Percentiles rank a stretch among this genome's conserved stretches.
Conservation (phyloP, 495 filamentous ascomycete genomes). For the Sphaerosporella brunnea region DNA sequence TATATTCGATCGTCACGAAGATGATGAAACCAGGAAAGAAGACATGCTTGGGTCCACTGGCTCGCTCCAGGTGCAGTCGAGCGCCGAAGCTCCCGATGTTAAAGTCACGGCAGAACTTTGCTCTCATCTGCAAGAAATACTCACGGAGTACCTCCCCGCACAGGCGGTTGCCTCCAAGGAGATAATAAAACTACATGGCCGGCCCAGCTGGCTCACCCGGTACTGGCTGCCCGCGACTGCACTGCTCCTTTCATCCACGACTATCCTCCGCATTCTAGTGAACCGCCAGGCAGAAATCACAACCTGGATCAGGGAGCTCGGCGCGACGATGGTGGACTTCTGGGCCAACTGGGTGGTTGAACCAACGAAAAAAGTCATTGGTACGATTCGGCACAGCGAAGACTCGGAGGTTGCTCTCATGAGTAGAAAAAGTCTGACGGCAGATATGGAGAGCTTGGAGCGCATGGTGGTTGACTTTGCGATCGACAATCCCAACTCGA, state of each 20-base stretch:
- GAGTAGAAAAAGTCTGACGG: conserved; percentile 74
- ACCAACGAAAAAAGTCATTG: conserved; percentile 61
- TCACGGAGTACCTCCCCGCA: conserved; percentile 40
- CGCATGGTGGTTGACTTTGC: conserved; percentile 97
- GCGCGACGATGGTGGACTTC: conserved; percentile 65
- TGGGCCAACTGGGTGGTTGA: conserved; percentile 91
- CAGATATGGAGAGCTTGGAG: conserved; percentile 78
- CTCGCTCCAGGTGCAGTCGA: neutral
- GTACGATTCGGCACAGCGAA: conserved; percentile 79
- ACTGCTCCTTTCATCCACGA: conserved; percentile 59
- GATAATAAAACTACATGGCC: conserved; percentile 43
- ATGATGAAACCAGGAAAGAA: neutral
- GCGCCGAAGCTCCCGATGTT: neutral
- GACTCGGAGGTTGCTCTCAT: conserved; percentile 87
- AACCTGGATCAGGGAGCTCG: conserved; percentile 58
- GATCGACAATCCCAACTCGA: conserved; percentile 45
- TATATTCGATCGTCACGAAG: conserved; percentile 29
- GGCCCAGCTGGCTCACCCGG: conserved; percentile 54
- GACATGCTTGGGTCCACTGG: neutral
- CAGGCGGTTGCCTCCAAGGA: conserved; percentile 36
- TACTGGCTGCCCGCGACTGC: conserved; percentile 68
- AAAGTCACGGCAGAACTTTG: conserved; percentile 39
- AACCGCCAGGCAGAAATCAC: conserved; percentile 54
- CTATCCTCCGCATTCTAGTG: conserved; percentile 55
- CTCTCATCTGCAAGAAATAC: conserved; percentile 47